Evolutionary conservation across 2,329 filamentous ascomycete genomes (phyloP).

Genomic region (Boeremia lycopersici): DNA sequence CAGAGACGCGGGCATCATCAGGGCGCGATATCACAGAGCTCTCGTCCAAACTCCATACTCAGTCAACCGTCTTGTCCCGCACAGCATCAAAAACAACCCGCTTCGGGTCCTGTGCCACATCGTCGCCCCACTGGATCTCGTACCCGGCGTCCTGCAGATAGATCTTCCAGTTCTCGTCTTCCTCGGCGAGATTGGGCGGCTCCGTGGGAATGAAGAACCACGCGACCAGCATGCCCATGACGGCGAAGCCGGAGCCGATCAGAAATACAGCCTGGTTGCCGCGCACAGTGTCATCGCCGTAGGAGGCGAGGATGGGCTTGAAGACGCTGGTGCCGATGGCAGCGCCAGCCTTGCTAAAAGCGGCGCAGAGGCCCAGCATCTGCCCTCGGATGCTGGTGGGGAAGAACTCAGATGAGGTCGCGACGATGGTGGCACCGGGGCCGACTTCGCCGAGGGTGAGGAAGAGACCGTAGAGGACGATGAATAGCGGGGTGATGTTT

Average conservation of each 20-base stretch:
- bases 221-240: constrained; percentile 29
- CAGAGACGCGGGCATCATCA: too few relatives aligned
- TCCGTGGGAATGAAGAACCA: constrained; percentile 40
- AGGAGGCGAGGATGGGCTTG: constrained; percentile 34
- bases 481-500: constrained; percentile 36
- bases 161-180: constrained; percentile 36
- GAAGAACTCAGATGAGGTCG: constrained; percentile 32
- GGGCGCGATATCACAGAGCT: too few relatives aligned
- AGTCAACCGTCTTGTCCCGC: constrained; percentile 9
- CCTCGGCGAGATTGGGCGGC: constrained; percentile 31
- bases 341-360: constrained; percentile 34
- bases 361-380: constrained; percentile 33
- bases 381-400: constrained; percentile 36
- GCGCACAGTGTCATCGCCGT: constrained; percentile 27
- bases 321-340: constrained; percentile 33
- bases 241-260: constrained; percentile 33
- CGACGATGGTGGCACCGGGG: constrained; percentile 25
- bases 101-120: constrained; percentile 26
- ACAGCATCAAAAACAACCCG: constrained; percentile 9
- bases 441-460: constrained; percentile 35
- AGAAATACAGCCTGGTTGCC: constrained; percentile 33
- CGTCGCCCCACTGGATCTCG: constrained; percentile 32
- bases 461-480: constrained; percentile 37
- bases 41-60: background rate
- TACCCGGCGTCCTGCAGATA: constrained; percentile 31